Evolutionary conservation across 257 asterid species (phyloP), one percentile per base, ranked within the genome.

Genomic region (Oldenlandia corymbosa): DNA sequence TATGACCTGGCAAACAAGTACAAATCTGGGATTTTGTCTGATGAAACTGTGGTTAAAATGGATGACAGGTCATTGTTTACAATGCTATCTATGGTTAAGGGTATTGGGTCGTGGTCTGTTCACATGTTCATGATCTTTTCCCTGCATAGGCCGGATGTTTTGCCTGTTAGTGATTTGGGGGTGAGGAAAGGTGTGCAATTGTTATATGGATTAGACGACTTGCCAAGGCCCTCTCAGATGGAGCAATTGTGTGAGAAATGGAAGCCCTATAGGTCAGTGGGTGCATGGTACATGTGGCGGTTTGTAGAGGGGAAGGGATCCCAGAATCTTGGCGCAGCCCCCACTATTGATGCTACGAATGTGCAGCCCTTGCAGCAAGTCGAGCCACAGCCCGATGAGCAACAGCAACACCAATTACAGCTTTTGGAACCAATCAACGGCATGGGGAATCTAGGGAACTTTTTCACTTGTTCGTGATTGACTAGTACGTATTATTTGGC

Each of bases 281-380:
- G 96, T 71, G 88, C 97, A 0, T 92, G 99, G 97, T 92, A 92
- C 73, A 85, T 92, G 99, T 87, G 99, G 97, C 77, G 95, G 81
- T 70, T 85, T 30, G 79, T 74, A 9, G 99, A 89, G 66, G 94
- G 83, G 64, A 92, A 87, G 72, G 91, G 86, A 51, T 65, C 86
- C 12, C 80, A 82, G 4, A 66, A 81, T 31, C 73, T 79, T 5
- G 80, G 70, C 23, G 68, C 83, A 23, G 71, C 79, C 20, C 70
- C 68, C 53, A 49, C 79, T n/a, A 74, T 81, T 50, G 91, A 80
- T 32, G 81, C 76, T 41, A 69, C 71, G 69, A 68, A 45, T 64
- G 86, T 72, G 73, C 90, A 78, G 79, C 90, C 96, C 1, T 69
- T 88, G 87, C 95, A 85, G 73, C 90, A 80, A 78, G 62, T 92